phyloP scores from a whole-genome alignment of 768 basidiomycete genomes.

The Tremella fuciformis region DNA sequence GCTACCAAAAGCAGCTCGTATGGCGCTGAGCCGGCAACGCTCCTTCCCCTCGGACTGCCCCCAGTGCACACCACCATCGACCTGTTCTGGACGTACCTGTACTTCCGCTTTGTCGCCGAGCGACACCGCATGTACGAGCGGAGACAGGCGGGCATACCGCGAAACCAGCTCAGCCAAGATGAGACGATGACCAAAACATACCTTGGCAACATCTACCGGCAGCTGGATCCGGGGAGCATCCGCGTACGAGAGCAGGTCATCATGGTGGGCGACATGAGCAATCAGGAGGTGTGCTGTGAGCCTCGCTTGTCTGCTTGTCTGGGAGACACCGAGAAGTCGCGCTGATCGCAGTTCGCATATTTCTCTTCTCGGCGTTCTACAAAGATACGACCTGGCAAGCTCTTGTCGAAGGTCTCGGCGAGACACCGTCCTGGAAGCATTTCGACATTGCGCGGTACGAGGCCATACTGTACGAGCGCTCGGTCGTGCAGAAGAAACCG shows the following conservation, averaged over 20 bases:
- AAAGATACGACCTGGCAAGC: constrained; percentile 19
- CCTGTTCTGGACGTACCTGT: constrained; percentile 25
- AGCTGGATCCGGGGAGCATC: constrained; percentile 24
- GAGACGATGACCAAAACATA: constrained; percentile 21
- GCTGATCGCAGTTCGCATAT: constrained; percentile 27
- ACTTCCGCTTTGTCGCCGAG: constrained; percentile 36
- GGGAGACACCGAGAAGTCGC: no score
- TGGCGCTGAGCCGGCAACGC: constrained; percentile 1
- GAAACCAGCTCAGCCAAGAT: constrained; percentile 26
- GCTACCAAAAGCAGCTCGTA: no score
- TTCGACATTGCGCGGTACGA: constrained; percentile 27
- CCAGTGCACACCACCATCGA: constrained; percentile 17
- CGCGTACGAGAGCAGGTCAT: constrained; percentile 18
- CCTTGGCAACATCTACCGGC: constrained; percentile 29
- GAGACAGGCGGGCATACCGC: constrained; percentile 15
- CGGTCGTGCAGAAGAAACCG: constrained; percentile 14
- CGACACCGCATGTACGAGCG: constrained; percentile 25
- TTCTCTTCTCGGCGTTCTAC: constrained; percentile 32
- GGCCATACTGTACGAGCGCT: constrained; percentile 22
- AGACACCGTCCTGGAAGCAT: constrained; percentile 26
- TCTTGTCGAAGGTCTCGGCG: constrained; percentile 21
- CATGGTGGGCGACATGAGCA: constrained; percentile 22
- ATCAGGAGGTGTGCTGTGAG: constrained; percentile 37
- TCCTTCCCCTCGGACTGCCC: constrained; percentile 20
- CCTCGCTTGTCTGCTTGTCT: no score